Evolutionary conservation across 1,284 basidiomycete species (phyloP), one percentile per base, ranked within the genome.

Genomic region (Pholiota adiposa): DNA sequence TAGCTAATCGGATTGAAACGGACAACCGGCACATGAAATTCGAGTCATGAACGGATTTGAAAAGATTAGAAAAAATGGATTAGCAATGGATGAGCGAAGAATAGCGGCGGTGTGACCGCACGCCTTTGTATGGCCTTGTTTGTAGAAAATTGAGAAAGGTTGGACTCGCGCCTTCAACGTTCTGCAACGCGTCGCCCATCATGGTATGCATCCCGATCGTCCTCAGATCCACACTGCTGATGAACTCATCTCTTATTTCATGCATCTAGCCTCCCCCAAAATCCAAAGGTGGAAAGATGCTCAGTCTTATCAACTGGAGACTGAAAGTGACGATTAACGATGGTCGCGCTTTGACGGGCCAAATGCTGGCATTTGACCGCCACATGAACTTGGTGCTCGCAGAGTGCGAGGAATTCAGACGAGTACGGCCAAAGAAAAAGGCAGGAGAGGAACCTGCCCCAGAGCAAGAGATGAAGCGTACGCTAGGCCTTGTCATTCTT

Each of bases 351-450:
- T 83, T 99, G 69, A 94, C 94, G 46, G 97, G 97, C 50, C 97
- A 98, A 79, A 97, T 99, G 92, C 90, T 99, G 72, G 97, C 97
- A 53, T 99, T 98, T 74, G 97, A 99, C 82, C 91, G 93, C 71
- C 97, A 99, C 80, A 99, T 99, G 97, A 99, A 99, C 79, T 85
- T 99, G 68, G 97, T 99, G 53, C 81, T 99, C 57, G 95, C 96
- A 12, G 97, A 99, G 68, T 97, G 96, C 73, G 96, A 97, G 78
- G 97, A 97, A 76, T 97, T 97, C 73, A 80, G 96, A 70, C 88
- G 92, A 64, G 88, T 97, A 49, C 87, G 91, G 66, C 90, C 90
- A 49, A 94, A 94, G 79, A 93, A 92, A 80, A 92, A 93, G 77
- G 72, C 84, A 12, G 90, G 89, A 31, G 89, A 92, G 73, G 89